Percentiles rank a stretch among this genome's conserved stretches.
Evolutionary conservation across 306 rosid species (phyloP).

Genomic region (Arachis hypogaea): DNA sequence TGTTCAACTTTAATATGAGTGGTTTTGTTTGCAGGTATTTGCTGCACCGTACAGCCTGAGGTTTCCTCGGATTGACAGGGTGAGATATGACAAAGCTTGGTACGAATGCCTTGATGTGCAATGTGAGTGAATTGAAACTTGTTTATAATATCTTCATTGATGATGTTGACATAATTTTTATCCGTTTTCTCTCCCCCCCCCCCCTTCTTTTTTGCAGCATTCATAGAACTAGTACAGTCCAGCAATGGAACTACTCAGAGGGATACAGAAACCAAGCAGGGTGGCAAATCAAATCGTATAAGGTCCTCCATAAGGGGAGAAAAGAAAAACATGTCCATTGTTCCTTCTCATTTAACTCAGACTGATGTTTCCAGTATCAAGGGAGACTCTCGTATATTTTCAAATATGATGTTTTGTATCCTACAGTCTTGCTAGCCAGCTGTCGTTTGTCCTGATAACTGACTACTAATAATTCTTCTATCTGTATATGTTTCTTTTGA

Average conservation of each 20-base stretch:
- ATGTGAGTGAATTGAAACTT: constrained; percentile 56
- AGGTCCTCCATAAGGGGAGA: constrained; percentile 63
- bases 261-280: constrained; percentile 55
- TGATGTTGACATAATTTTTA: constrained; percentile 28
- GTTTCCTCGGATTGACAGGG: constrained; percentile 94
- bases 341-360: constrained; percentile 87
- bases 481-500: background rate
- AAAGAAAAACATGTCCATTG: constrained; percentile 58
- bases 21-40: constrained; percentile 68
- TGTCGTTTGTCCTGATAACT: constrained; percentile 29
- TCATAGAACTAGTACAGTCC: constrained; percentile 81
- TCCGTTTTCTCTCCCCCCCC: constrained; percentile 21
- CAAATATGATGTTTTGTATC: constrained; percentile 95
- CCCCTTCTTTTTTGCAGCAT: constrained; percentile 56
- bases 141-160: constrained; percentile 35
- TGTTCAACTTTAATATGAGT: constrained; percentile 30
- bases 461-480: constrained; percentile 12
- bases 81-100: constrained; percentile 94
- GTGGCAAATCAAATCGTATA: constrained; percentile 51
- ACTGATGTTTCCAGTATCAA: constrained; percentile 86
- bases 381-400: constrained; percentile 72
- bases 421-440: constrained; percentile 44
- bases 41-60: constrained; percentile 91
- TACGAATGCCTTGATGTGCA: constrained; percentile 95
- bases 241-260: constrained; percentile 84